phyloP scores from a whole-genome alignment of 169 alveolate species.

The Theileria orientalis region DNA sequence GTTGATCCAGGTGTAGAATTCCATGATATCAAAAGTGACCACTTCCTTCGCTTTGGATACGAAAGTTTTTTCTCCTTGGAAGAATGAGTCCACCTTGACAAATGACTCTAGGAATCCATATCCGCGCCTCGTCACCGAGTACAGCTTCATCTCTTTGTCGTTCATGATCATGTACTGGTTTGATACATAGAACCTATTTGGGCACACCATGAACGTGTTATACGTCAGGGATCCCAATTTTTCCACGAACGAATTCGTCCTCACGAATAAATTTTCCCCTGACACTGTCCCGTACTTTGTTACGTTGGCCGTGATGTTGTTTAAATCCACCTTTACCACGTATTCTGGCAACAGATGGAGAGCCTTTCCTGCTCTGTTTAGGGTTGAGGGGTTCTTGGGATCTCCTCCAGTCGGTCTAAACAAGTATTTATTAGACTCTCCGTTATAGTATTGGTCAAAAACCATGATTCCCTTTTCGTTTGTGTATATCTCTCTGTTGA shows the following conservation, averaged over 20 bases:
- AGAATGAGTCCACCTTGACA: not conserved
- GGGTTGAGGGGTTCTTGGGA: not conserved
- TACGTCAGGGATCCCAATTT: not conserved
- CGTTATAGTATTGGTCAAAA: not conserved
- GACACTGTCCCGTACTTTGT: not conserved
- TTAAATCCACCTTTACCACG: not conserved
- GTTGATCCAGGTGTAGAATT: not conserved
- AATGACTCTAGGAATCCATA: not conserved
- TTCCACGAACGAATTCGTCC: constrained; percentile 1
- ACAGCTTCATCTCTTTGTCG: not conserved
- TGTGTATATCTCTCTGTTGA: not conserved
- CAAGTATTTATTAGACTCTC: not conserved
- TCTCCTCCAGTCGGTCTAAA: not conserved
- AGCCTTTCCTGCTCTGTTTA: not conserved
- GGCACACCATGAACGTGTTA: not conserved
- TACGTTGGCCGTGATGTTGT: not conserved
- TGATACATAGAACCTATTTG: constrained; percentile 4
- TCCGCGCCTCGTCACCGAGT: not conserved
- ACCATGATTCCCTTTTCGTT: not conserved
- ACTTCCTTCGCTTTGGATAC: constrained; percentile 36
- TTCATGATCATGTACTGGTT: not conserved
- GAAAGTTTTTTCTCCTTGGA: constrained; percentile 4
- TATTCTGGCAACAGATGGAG: no score
- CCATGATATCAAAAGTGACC: not conserved
- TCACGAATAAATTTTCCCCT: not conserved